Base-by-base conservation (phyloP, 2,329 filamentous ascomycete genomes). In the Scopulariopsis brevicaulis region DNA sequence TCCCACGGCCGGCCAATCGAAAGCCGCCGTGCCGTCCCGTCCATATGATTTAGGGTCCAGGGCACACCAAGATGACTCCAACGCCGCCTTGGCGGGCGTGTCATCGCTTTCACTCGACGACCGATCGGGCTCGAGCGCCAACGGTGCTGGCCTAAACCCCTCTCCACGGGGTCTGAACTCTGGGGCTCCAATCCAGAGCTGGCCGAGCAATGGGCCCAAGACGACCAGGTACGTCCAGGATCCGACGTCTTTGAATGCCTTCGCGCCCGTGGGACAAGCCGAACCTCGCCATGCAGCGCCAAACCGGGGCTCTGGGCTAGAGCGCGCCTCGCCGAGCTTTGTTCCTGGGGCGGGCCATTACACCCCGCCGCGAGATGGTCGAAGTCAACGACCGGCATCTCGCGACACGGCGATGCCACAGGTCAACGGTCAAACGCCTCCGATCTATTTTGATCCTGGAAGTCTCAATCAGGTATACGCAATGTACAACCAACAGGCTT, bases 121-220 rank as follows among this genome's bases (percentile, higher is more conserved):
- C 32, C n/a, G 46, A 50, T 20, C n/a, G n/a, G 55, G 64, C 2
- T 59, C 60, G 12, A 56, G 60, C 22, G 59, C 59, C 14, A 58
- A 60, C 14, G 59, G 64, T 4, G 57, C 62, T n/a, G 50, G 60
- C 7, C 69, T 68, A 61, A 67, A 68, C 46, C 66, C 67, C 24
- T 60, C 65, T 14, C 64, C 66, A 1, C 72, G 72, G 55, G 67
- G 71, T 6, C 78, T 78, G 76, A 61, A 78, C 80, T 61, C 74
- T 77, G 1, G 71, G 67, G 8, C 75, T 75, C 5, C 73, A 76
- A 61, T 62, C 76, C 3, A 81, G 78, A 77, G 68, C 68, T 54
- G 66, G 67, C 8, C 70, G 15, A 56, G 52, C 15, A 53, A 53
- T 40, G 56, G 58, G 12, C 62, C 66, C 20, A 64, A 14, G 37